phyloP scores from a whole-genome alignment of 192 early-diverging fungal species.

The Coemansia sp. region DNA sequence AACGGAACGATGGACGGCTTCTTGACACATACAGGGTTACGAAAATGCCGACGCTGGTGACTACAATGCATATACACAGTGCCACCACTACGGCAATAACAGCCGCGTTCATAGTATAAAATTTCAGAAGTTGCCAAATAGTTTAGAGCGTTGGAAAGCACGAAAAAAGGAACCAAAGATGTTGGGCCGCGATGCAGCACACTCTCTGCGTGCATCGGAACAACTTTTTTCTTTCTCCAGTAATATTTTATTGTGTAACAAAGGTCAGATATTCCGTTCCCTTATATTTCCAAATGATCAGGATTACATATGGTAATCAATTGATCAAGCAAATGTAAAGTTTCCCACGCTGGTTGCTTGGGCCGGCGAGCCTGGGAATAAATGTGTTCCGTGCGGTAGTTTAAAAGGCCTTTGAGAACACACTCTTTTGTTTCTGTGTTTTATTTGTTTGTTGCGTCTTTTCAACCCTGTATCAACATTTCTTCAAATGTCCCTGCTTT shows the following conservation, averaged over 20 bases:
- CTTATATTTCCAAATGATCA: not conserved
- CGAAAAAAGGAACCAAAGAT: not conserved
- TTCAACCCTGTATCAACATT: not conserved
- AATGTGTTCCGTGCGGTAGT: not conserved
- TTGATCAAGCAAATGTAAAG: not conserved
- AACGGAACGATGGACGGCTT: slow-evolving; percentile 6
- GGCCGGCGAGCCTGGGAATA: not conserved
- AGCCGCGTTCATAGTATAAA: slow-evolving; percentile 13
- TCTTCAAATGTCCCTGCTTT: not conserved
- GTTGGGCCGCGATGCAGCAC: too few species aligned
- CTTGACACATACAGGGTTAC: slow-evolving; percentile 15
- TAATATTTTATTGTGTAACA: not conserved
- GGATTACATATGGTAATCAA: not conserved
- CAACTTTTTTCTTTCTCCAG: too few species aligned
- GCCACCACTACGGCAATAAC: slow-evolving; percentile 29
- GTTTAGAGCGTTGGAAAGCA: not conserved
- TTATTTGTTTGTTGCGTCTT: slow-evolving; percentile 3
- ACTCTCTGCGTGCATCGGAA: too few species aligned
- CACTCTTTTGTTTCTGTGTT: not conserved
- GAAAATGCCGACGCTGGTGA: slow-evolving; percentile 5
- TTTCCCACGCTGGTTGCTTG: not conserved
- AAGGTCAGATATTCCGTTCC: not conserved
- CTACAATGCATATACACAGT: slow-evolving; percentile 19
- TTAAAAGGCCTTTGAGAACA: not conserved
- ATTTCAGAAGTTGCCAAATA: not conserved